Evolutionary conservation across 495 filamentous ascomycete species (phyloP), one percentile per base, ranked within the genome.

Genomic region (Aspergillus conjunctus): DNA sequence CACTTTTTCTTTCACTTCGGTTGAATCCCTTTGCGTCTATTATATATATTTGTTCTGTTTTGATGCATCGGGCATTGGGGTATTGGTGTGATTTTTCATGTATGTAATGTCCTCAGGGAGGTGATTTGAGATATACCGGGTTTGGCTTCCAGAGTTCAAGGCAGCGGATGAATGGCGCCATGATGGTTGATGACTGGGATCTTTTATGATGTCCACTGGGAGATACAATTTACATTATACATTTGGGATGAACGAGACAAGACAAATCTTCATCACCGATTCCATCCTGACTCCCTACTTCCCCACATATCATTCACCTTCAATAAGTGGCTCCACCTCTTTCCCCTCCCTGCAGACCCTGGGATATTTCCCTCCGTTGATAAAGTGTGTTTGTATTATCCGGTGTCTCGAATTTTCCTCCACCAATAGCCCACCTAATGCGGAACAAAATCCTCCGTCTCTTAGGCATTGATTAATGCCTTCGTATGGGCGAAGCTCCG

Each of bases 31-130:
- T 45, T 67, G 56, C 49, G 52, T 54, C 50, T 60, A 59, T 64
- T 60, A 59, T 64, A 67, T 67, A 67, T 64, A 62, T 60, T 32
- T 55, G 48, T 43, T 67, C 39, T 58, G 11, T 26, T 55, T 54
- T 55, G 56, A 49, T 60, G 62, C 62, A 63, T 63, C 26, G 48
- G 66, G 62, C 12, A 22, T 48, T 21, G 58, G 61, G 50, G 48
- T 39, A 58, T 51, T 44, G 51, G 55, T 63, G 57, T 44, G 59
- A 58, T 56, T 65, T 26, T 60, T 50, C 48, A 32, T 68, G 62
- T 62, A 65, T 52, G 56, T 62, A 62, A 60, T 60, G 59, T 49
- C 32, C 37, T 7, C 51, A 31, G 61, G 56, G 58, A 52, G 54
- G 49, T 50, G 58, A 56, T 59, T 45, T 61, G 67, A 61, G 61